phyloP scores from a whole-genome alignment of 257 asterid species.

The Penstemon barbatus region DNA sequence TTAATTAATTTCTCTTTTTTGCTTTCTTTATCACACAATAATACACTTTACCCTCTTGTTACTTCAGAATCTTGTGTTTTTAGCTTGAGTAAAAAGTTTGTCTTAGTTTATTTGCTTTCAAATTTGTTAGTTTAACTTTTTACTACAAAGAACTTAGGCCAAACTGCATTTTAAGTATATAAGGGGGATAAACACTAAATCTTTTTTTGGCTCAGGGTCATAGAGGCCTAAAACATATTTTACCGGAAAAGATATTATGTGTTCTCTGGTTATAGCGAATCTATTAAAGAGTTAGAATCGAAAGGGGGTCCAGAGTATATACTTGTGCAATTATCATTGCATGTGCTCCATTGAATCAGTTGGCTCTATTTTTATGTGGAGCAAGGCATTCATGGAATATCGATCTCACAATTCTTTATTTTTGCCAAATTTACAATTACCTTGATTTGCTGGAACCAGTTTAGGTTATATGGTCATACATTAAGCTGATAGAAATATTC shows the following conservation, averaged over 20 bases:
- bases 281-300: neutral
- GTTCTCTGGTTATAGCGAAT: neutral
- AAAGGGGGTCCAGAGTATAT: slow-evolving; percentile 11
- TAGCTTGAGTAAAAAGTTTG: neutral
- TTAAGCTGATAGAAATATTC: no score
- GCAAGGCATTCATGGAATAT: neutral
- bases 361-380: slow-evolving; percentile 4
- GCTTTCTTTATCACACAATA: neutral
- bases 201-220: no score
- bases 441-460: neutral
- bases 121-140: no score
- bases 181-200: no score
- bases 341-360: slow-evolving; percentile 21
- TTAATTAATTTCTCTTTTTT: no score
- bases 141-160: no score
- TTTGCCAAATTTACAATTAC: neutral
- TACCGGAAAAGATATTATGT: neutral
- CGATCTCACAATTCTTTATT: neutral
- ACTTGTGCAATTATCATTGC: neutral
- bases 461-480: neutral
- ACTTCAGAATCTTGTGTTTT: slow-evolving; percentile 5
- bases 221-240: no score
- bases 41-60: slow-evolving; percentile 12
- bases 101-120: no score
- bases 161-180: no score